These are phyloP conservation scores for Berberis vulgaris DNA, from an alignment of 164 flowering plant genomes.

Conservation along the genomic window DNA sequence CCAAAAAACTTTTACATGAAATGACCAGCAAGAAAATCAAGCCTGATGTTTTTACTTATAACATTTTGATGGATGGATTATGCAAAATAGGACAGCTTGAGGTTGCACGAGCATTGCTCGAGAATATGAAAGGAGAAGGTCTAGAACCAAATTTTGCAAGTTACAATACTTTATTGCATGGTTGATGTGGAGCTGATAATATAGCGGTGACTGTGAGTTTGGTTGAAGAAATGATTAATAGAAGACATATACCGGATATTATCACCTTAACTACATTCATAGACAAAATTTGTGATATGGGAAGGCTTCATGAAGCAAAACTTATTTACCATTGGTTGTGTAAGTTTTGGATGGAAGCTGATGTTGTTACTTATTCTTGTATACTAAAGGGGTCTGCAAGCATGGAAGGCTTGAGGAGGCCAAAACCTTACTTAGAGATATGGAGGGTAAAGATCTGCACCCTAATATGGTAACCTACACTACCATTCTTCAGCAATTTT, in stretches of 20 bases:
- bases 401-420: slow-evolving; percentile 13
- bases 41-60: slow-evolving; percentile 17
- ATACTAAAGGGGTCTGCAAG: slow-evolving; percentile 13
- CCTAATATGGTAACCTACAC: slow-evolving; percentile 13
- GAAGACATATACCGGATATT: slow-evolving; percentile 6
- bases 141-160: slow-evolving; percentile 15
- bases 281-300: slow-evolving; percentile 12
- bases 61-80: slow-evolving; percentile 16
- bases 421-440: slow-evolving; percentile 5
- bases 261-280: slow-evolving; percentile 13
- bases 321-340: slow-evolving; percentile 6
- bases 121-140: slow-evolving; percentile 10
- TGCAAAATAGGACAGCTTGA: slow-evolving; percentile 12
- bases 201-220: slow-evolving; percentile 8
- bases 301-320: slow-evolving; percentile 15
- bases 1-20: slow-evolving; percentile 8
- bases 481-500: slow-evolving; percentile 9
- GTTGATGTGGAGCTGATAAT: slow-evolving; percentile 10
- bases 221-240: slow-evolving; percentile 8
- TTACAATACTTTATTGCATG: slow-evolving; percentile 12
- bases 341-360: slow-evolving; percentile 17
- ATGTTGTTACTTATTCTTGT: slow-evolving; percentile 15
- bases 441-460: slow-evolving; percentile 13
- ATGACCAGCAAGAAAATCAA: slow-evolving; percentile 2
- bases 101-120: slow-evolving; percentile 11